Percentiles rank a stretch among this genome's conserved stretches.
Evolutionary conservation across 345 rosid species (phyloP).

Genomic region (Eucalyptus grandis): DNA sequence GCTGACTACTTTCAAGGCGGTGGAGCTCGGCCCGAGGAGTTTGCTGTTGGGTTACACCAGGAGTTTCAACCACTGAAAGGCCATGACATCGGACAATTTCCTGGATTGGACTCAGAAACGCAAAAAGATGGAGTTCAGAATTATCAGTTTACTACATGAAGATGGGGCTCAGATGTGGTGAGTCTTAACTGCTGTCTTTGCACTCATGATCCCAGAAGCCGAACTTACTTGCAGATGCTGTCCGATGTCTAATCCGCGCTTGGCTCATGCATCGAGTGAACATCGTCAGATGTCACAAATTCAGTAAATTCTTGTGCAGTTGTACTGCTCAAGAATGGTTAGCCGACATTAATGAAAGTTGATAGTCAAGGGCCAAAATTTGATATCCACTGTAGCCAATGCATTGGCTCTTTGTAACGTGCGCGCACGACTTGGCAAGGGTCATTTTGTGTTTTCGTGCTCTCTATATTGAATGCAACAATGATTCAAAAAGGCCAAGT

Average conservation of each 20-base stretch:
- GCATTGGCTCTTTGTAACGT: background rate
- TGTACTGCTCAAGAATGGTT: background rate
- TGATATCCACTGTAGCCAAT: background rate
- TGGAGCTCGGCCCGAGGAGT: slow-evolving; percentile 41
- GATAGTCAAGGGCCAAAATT: background rate
- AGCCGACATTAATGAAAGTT: background rate
- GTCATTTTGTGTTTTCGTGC: background rate
- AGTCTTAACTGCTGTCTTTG: background rate
- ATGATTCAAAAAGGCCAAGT: background rate
- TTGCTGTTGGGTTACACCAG: slow-evolving; percentile 50
- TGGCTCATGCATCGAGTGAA: background rate
- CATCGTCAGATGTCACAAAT: background rate
- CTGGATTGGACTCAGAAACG: slow-evolving; percentile 20
- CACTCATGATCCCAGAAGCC: background rate
- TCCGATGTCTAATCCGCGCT: background rate
- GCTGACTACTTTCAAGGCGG: slow-evolving; percentile 48
- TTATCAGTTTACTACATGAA: slow-evolving; percentile 11
- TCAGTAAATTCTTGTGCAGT: background rate
- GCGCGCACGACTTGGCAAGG: background rate
- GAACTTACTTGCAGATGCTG: background rate
- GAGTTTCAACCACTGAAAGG: slow-evolving; percentile 42
- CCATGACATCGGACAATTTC: slow-evolving; percentile 78
- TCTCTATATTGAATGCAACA: background rate
- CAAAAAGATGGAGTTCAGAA: slow-evolving; percentile 6
- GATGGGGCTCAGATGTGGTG: background rate